Base-by-base conservation (phyloP, 208 protist species). In the Leptomonas pyrrhocoris region DNA sequence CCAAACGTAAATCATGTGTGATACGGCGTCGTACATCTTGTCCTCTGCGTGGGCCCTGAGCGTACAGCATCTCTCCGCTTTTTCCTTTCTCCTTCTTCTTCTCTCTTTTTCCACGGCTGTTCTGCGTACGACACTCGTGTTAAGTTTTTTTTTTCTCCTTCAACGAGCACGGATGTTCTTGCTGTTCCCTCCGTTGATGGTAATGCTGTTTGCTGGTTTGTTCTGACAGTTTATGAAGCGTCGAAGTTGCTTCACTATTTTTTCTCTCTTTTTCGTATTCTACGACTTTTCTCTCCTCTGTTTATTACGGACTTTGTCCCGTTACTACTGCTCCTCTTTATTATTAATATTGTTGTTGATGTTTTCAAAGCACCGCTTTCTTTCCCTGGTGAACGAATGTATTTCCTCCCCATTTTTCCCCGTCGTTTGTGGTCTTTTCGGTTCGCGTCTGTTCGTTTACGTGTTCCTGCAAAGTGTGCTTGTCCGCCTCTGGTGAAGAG, bases 381-480 rank as follows among this genome's bases (percentile, higher is more conserved):
- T 65, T 48, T 56, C 7, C 34, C 34, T 38, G 34, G 34, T 38
- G 34, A 3, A 12, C 34, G 25, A 51, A 66, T 63, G 43, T 53
- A 34, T 50, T 55, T 68, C 73, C 46, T 67, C 6, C 65, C 56
- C 27, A 48, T 48, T 21, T 21, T 42, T 50, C 16, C 43, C 18
- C 43, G 16, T 6, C 16, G 3, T 15, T n/a, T 48, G 11, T 19
- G 43, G 43, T 12, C 18, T n/a, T 48, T 48, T 12, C 16, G 4
- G 5, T 48, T 38, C 9, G 3, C 34, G 34, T 12, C 9, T 9
- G 34, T 9, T 9, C 7, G 34, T 3, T 9, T 38, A 12, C 9
- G 34, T 38, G 34, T 9, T 12, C 34, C 34, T 38, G 34, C 34
- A 38, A 38, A 38, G 34, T 9, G 9, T 9, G 34, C 34, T 38